Base-by-base conservation (phyloP, 345 rosid species). In the Fremontodendron californicum region DNA sequence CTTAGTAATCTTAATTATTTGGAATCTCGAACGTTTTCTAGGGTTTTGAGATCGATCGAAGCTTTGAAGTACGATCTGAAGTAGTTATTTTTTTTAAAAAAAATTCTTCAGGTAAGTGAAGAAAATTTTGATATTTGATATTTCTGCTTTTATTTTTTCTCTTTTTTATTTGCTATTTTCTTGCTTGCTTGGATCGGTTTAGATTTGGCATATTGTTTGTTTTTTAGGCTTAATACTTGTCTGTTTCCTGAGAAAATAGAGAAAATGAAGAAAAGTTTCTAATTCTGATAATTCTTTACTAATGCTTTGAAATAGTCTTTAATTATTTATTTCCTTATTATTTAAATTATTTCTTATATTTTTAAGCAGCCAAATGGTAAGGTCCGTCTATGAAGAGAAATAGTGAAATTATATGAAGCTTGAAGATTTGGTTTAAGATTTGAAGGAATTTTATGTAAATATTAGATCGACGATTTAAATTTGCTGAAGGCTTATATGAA, bases 101-200 rank as follows among this genome's bases (percentile, higher is more conserved):
- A 73, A 71, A 66, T 75, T 52, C 75, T 75, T 78, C 77, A 78
- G 82, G 85, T 80, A 71, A 60, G 80, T 75, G 13, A 71, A 37
- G 35, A 18, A 46, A 21, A 18, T 15, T 48, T 61, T 51, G 21
- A 46, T 49, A 31, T 48, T 61, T 51, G 21, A 46, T 49, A 31
- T 77, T 54, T 4, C 2, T 54, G 60, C 6, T 70, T 21, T 48
- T 25, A 2, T 62, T 45, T 6, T 35, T n/a, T 9, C 8, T 64
- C 39, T 43, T 27, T 23, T n/a, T 58, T 57, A 19, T n/a, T 60
- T 39, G 13, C 40, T 33, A 2, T 35, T 3, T 45, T 9, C 16
- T 72, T 33, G 75, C 75, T 71, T 33, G 37, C 46, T 40, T 81
- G 78, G 87, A 87, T 87, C 88, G 79, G 79, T 75, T 77, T 21